These are phyloP conservation scores for Metschnikowia baotianmanensis DNA, from an alignment of 805 yeast genomes.

Conservation along the genomic window DNA sequence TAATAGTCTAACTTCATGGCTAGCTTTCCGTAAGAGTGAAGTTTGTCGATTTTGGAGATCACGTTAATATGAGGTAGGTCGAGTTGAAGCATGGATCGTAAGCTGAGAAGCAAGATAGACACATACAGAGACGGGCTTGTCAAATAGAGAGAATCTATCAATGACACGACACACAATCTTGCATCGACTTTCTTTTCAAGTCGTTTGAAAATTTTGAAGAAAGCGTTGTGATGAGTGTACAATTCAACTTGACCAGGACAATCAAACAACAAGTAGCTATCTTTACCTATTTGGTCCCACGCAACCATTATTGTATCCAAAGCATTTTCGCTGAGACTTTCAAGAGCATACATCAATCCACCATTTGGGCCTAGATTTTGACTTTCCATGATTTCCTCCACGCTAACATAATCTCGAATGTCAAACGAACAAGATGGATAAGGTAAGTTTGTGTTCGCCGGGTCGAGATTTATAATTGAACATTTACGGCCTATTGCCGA, in stretches of 20 bases:
- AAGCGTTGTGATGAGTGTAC: slow-evolving; percentile 83
- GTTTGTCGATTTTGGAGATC: slow-evolving; percentile 82
- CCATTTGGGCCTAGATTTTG: slow-evolving; percentile 84
- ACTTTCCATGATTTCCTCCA: slow-evolving; percentile 77
- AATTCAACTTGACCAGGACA: slow-evolving; percentile 97
- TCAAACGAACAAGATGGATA: slow-evolving; percentile 71
- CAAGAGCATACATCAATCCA: slow-evolving; percentile 86
- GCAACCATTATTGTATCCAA: slow-evolving; percentile 50
- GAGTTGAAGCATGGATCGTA: slow-evolving; percentile 89
- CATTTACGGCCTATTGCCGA: slow-evolving; percentile 91
- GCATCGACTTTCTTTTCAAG: slow-evolving; percentile 58
- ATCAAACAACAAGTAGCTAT: slow-evolving; percentile 72
- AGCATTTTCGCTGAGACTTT: slow-evolving; percentile 46
- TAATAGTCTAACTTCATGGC: slow-evolving; percentile 84
- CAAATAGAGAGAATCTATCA: slow-evolving; percentile 78
- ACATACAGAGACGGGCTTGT: slow-evolving; percentile 88
- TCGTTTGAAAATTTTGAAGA: slow-evolving; percentile 62
- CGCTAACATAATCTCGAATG: slow-evolving; percentile 69
- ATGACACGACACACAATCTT: slow-evolving; percentile 78
- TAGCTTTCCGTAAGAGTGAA: slow-evolving; percentile 72
- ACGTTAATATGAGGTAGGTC: slow-evolving; percentile 93
- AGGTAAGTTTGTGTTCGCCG: slow-evolving; percentile 73
- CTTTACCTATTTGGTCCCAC: slow-evolving; percentile 25
- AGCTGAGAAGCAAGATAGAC: slow-evolving; percentile 72
- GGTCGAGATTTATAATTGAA: slow-evolving; percentile 85